Conservation (phyloP, 139 green algal species). For the Spirogloea muscicola region DNA sequence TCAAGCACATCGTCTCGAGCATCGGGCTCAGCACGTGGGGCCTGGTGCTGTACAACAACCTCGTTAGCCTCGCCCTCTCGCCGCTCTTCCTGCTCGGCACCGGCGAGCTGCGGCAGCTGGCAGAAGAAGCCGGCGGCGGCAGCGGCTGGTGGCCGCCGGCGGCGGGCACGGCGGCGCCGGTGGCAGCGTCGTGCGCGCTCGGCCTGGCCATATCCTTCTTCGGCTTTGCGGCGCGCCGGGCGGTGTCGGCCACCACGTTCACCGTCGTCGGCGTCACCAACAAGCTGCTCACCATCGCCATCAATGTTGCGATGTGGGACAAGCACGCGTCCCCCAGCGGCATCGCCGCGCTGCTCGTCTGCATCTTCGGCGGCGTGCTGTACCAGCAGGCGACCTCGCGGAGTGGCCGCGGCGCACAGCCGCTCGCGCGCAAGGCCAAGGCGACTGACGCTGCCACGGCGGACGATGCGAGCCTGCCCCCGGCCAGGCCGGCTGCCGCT, state of each 20-base stretch:
- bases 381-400: conserved; percentile 38
- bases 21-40: conserved; percentile 28
- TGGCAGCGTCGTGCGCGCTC: conserved; percentile 63
- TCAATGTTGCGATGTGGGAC: conserved; percentile 68
- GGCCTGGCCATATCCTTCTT: conserved; percentile 63
- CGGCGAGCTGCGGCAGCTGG: no score
- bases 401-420: no score
- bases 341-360: conserved; percentile 47
- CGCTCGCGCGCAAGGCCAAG: no score
- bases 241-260: conserved; percentile 68
- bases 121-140: no score
- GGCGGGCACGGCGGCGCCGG: not conserved
- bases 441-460: no score
- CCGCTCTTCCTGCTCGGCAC: no score
- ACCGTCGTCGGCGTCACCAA: conserved; percentile 80
- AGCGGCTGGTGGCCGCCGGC: no score
- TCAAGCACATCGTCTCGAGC: conserved; percentile 34
- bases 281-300: conserved; percentile 67
- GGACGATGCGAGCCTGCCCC: no score
- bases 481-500: no score
- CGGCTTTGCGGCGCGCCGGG: conserved; percentile 60
- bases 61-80: conserved; percentile 15
- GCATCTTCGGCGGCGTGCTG: conserved; percentile 36
- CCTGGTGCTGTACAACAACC: conserved; percentile 38
- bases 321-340: conserved; percentile 53